Evolutionary conservation across 2,329 filamentous ascomycete genomes (phyloP), one percentile per base, ranked within the genome.

Genomic region (Fusarium sp.): DNA sequence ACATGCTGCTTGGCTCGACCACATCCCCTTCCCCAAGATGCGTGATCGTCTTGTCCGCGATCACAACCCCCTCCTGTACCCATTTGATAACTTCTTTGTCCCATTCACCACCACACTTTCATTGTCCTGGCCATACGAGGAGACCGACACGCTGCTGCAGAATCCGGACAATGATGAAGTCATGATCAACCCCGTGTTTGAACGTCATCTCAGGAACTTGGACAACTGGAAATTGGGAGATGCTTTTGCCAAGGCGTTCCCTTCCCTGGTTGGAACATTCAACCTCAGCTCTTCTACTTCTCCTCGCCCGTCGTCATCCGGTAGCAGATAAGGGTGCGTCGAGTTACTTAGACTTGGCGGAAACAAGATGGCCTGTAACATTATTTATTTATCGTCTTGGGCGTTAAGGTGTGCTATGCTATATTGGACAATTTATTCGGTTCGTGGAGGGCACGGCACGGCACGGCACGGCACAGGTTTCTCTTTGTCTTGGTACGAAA

Each of bases 181-280:
- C 58, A 82, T 91, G 63, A 92, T 97, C 62, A 96, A 95, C 64
- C 92, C 92, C 0, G 91, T 92, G 0, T 97, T 96, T 73, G 91
- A 96, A 76, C 82, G 87, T 34, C 93, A 97, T 73, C 72, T 97
- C 44, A 78, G 89, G 4, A 83, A 91, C 39, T 72, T 93, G 35
- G 85, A 88, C 57, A 96, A 96, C 70, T 97, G 93, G 93, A 90
- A 86, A 56, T 72, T 97, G 2, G 92, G 92, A 0, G 83, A 85
- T 6, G 80, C 81, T 2, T 95, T 95, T 74, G 82, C 83, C 22
- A 81, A 83, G 59, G 80, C 83, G 0, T 92, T 90, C 68, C 91
- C 92, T 0, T 74, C 48, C 8, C 61, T 78, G 13, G 63, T 57
- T 7, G 72, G 73, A 7, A 72, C 69, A 7, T 76, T 69, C 49